Evolutionary conservation across 2,329 filamentous ascomycete genomes (phyloP), one percentile per base, ranked within the genome.

Genomic region (Neoscytalidium dimidiatum): DNA sequence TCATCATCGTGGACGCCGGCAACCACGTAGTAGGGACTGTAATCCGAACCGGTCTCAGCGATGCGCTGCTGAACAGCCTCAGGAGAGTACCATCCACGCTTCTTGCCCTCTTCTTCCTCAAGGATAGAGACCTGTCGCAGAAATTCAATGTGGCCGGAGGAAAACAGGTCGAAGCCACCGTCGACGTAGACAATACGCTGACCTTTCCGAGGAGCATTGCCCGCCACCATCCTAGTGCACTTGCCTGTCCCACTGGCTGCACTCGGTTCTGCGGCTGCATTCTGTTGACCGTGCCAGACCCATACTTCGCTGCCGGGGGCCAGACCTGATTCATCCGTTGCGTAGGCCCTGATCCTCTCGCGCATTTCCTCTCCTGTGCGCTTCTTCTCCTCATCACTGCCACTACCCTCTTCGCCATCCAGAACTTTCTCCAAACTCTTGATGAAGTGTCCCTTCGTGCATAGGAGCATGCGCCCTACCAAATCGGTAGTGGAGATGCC

Each of bases 401-500:
- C 92, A 17, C 84, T 84, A 3, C 92, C 92, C 73, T 96, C 92
- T 49, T 87, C 78, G 4, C 92, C 93, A 0, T 83, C 81, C 6
- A 98, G 82, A 28, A 85, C 81, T 60, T 84, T 86, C 70, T 90
- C 85, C 48, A 97, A 83, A 0, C 90, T 94, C 72, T 88, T 90
- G 77, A 98, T 94, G 74, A 97, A 97, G 80, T 99, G 95, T 23
- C 88, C 91, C 74, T 89, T 90, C n/a, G 94, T 98, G 82, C 94
- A 97, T 17, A 98, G 84, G 72, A 99, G 83, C 95, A 99, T 99
- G 72, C 95, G 90, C 21, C 95, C 95, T 28, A 99, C 95, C n/a
- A 99, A 86, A 75, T 99, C 95, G 3, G 95, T 99, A 1, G 95
- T 99, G 9, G 92, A 97, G 73, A 99, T 99, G 66, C 92, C 94